A percentile compares a stretch with the other conserved stretches of the same genome.
Conservation (phyloP, 768 basidiomycete species). For the Brasilioporus rufonigricans region DNA sequence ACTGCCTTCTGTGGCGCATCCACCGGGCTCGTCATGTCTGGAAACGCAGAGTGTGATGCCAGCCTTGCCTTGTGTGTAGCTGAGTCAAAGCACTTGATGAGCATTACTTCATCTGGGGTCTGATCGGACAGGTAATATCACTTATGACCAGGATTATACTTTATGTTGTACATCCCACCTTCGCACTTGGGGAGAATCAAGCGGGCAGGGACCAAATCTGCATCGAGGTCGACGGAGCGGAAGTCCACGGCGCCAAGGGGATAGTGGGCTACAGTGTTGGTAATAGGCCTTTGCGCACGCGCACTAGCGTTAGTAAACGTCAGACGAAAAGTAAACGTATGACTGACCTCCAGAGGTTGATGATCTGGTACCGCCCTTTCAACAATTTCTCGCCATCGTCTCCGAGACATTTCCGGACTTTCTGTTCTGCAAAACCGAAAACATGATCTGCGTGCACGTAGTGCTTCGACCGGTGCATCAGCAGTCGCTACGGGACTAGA, state of each 20-base stretch:
- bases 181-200: slow-evolving; percentile 33
- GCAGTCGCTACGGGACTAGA: neutral
- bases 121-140: too few species aligned
- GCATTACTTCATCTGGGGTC: too few species aligned
- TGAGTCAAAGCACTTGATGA: too few species aligned
- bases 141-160: too few species aligned
- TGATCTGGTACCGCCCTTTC: too few species aligned
- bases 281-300: neutral
- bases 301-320: neutral
- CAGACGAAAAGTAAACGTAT: too few species aligned
- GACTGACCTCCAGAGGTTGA: slow-evolving; percentile 41
- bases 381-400: slow-evolving; percentile 41
- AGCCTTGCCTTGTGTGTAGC: too few species aligned
- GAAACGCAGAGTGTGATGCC: too few species aligned
- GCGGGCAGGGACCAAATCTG: slow-evolving; percentile 19
- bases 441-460: neutral
- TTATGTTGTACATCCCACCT: slow-evolving; percentile 22
- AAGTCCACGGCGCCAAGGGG: neutral
- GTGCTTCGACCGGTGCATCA: neutral
- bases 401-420: slow-evolving; percentile 25
- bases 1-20: too few species aligned
- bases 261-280: neutral
- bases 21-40: too few species aligned
- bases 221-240: neutral
- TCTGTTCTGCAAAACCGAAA: neutral